Conservation (phyloP, 2,329 filamentous ascomycete genomes). For the Ampelomyces quisqualis region DNA sequence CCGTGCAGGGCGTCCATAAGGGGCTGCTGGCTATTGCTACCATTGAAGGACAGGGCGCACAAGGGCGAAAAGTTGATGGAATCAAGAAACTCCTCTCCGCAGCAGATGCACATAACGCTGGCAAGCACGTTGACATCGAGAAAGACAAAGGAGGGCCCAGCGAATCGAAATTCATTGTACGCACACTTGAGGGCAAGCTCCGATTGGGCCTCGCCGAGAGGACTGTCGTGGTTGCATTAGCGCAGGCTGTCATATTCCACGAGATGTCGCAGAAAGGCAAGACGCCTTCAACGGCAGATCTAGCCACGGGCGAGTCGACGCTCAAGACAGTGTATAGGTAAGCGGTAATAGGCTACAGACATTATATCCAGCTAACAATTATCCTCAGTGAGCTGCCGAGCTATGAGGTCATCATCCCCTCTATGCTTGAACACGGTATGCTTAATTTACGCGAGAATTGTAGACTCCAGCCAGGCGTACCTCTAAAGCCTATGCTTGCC, state of each 20-base stretch:
- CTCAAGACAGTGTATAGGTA: conserved; percentile 90
- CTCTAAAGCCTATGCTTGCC: conserved; percentile 96
- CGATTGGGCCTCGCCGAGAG: conserved; percentile 88
- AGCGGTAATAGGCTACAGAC: conserved; percentile 18
- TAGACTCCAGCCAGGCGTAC: conserved; percentile 89
- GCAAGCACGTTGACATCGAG: conserved; percentile 72
- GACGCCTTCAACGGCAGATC: conserved; percentile 69
- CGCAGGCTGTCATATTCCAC: conserved; percentile 83
- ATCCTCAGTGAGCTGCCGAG: conserved; percentile 79
- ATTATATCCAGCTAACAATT: conserved; percentile 36
- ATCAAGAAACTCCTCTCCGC: conserved; percentile 97
- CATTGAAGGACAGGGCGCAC: conserved; percentile 79
- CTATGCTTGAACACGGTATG: conserved; percentile 83
- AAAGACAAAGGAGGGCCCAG: conserved; percentile 92
- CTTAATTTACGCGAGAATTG: conserved; percentile 79
- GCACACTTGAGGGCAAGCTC: conserved; percentile 92
- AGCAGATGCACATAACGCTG: conserved; percentile 71
- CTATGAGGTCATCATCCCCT: conserved; percentile 91
- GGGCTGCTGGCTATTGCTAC: conserved; percentile 87
- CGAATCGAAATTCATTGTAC: conserved; percentile 90
- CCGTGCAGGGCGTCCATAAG: conserved; percentile 81
- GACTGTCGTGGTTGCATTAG: conserved; percentile 85
- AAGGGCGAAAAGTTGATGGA: conserved; percentile 84
- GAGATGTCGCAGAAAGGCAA: conserved; percentile 72
- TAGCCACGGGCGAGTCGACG: conserved; percentile 79